Conservation (phyloP, 352 stramenopile species). For the Phytopythium mirpurense region DNA sequence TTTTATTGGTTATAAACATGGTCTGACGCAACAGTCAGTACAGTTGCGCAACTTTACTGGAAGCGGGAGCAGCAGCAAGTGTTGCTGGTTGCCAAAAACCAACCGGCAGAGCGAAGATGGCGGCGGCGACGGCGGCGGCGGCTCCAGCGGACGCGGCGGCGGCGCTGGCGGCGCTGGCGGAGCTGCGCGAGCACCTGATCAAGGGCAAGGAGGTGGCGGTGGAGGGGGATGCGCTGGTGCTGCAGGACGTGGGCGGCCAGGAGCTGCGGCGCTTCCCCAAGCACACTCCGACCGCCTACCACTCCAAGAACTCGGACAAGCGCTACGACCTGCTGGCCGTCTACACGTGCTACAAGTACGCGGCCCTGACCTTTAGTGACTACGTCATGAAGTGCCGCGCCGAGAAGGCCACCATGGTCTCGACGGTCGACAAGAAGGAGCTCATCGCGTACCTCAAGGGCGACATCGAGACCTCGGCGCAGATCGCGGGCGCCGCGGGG, state of each 20-base stretch:
- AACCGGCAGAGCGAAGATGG: background rate
- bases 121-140: conserved; percentile 5
- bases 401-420: conserved; percentile 77
- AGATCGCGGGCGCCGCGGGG: conserved; percentile 41
- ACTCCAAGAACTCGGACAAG: conserved; percentile 81
- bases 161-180: conserved; percentile 33
- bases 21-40: no score
- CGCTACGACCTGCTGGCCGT: conserved; percentile 81
- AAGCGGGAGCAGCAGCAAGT: background rate
- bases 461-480: conserved; percentile 71
- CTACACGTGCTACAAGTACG: conserved; percentile 77
- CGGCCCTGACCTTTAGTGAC: conserved; percentile 66
- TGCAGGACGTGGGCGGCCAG: conserved; percentile 42
- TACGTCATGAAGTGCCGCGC: conserved; percentile 82
- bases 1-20: no score
- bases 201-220: conserved; percentile 51
- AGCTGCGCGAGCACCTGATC: conserved; percentile 70
- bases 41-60: background rate
- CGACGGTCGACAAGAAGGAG: conserved; percentile 86
- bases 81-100: conserved; percentile 2
- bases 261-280: conserved; percentile 51
- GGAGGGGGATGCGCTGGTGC: conserved; percentile 56
- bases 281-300: conserved; percentile 65
- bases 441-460: conserved; percentile 81
- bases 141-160: conserved; percentile 14